Base-by-base conservation (phyloP, 352 stramenopile genomes). In the Phytophthora fragariaefolia region DNA sequence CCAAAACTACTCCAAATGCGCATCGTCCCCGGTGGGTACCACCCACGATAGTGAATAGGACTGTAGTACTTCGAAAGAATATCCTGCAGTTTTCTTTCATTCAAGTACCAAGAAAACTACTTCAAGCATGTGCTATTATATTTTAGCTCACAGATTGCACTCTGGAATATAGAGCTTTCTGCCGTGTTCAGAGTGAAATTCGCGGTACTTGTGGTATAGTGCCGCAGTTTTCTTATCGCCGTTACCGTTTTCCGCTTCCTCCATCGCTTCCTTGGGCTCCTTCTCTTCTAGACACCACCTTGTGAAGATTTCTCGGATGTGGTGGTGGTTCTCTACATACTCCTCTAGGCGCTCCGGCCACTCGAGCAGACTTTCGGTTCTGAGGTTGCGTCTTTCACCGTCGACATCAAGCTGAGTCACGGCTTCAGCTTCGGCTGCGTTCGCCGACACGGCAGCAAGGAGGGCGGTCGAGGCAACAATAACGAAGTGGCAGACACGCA, bases 211-310 rank as follows among this genome's bases (percentile, higher is more conserved):
- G 5, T 56, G 32, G 48, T 66, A 70, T 3, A 49, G 12, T 22
- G 17, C 27, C 36, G 55, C 22, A 13, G 23, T 12, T 53, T 54
- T 30, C 2, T 20, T 20, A 5, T 50, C 26, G 20, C 32, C 13
- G 2, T 40, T 36, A 24, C 22, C 22, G 3, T 32, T 20, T 34
- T 55, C 24, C 17, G 2, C 18, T 8, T 59, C 32, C 42, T 66
- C 17, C 46, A 59, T 43, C 17, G 2, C 27, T 0, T 58, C 46
- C 46, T 48, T 24, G 15, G 42, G 32, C 23, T 66, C 49, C 27
- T 60, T 42, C 27, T 54, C 63, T 55, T 70, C 55, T 20, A 66
- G 24, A 20, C 63, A 70, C 54, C 54, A 66, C n/a, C 8, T 27
- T 18, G 43, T 57, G 4, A 70, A 45, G 2, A 60, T 50, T 50